These are phyloP conservation scores for Rhizopogon vesiculosus DNA, from an alignment of 768 basidiomycete species.

Conservation along the genomic window DNA sequence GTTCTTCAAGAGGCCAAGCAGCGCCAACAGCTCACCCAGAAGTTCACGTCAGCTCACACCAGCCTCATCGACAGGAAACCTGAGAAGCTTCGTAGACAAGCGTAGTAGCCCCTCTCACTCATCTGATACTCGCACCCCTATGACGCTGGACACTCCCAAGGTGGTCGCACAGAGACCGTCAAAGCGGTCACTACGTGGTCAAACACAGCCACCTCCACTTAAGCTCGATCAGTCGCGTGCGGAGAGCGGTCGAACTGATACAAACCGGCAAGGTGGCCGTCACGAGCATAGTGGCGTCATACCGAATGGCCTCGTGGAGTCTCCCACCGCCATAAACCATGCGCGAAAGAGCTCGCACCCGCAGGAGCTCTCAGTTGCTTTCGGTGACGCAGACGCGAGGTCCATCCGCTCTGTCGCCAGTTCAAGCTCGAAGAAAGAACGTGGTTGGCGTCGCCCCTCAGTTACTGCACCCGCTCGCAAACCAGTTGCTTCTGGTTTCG, in stretches of 20 bases:
- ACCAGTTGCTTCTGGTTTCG: conserved; percentile 60
- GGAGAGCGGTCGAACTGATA: conserved; percentile 1
- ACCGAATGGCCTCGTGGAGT: conserved; percentile 12
- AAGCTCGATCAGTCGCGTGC: conserved; percentile 11
- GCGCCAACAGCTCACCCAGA: conserved; percentile 7
- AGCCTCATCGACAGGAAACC: conserved; percentile 27
- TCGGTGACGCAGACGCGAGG: conserved; percentile 20
- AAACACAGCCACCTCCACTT: conserved; percentile 27
- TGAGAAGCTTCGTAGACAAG: conserved; percentile 22
- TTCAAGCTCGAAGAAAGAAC: conserved; percentile 22
- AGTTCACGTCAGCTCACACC: conserved; percentile 21
- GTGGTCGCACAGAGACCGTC: conserved; percentile 13
- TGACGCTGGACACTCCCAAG: conserved; percentile 3
- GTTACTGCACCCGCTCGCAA: conserved; percentile 17
- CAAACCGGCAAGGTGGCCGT: conserved; percentile 8
- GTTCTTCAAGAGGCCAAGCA: conserved; percentile 14
- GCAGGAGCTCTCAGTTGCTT: conserved; percentile 11
- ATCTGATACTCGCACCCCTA: neutral
- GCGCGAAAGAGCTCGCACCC: conserved; percentile 9
- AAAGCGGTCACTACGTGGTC: conserved; percentile 19
- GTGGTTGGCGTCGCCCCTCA: conserved; percentile 11
- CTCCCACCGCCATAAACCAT: conserved; percentile 12
- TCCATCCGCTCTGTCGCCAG: conserved; percentile 21
- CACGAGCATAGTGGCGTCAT: conserved; percentile 16
- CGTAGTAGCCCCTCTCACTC: conserved; percentile 4